Evolutionary conservation across 257 asterid genomes (phyloP), one percentile per base, ranked within the genome.

Genomic region (Fraxinus anomala): DNA sequence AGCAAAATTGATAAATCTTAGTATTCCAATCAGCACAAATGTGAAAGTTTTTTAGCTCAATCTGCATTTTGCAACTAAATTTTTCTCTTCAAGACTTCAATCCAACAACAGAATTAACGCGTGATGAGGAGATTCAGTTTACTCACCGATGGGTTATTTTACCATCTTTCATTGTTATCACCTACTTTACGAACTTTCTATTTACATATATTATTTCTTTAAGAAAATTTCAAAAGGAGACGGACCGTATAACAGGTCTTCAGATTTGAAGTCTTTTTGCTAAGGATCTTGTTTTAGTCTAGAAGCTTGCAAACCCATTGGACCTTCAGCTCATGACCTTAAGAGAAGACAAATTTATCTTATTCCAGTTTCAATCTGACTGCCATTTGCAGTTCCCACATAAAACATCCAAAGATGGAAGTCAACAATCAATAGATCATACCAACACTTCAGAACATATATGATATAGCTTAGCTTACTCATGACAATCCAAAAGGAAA

Each of bases 401-500:
- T 12, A 11, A 40, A 40, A 49, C 24, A 37, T 31, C 11, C 37
- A 73, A 70, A 39, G 36, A 73, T 40, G 65, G 68, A 72, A 73
- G 61, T 12, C 5, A 61, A 61, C 61, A 24, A 77, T 26, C 49
- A 40, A 40, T 11, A 2, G 14, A 40, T 10, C 49, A 40, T 10
- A 40, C 49, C 49, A 40, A 4, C 21, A 33, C 54, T 69, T 68
- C 24, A 74, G 28, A 51, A 69, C 54, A 68, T 71, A 23, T 13
- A 33, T 21, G 71, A 34, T 49, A 61, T 31, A 31, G 33, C 33
- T 31, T 51, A 73, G 59, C 73, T 71, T 10, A 37, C 68, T 40
- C 19, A 65, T 47, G 61, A 33, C 36, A 72, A 67, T 31, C 10
- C 63, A 56, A 28, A 78, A 44, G 69, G 74, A 40, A 40, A 40